Base-by-base conservation (phyloP, 2,329 filamentous ascomycete genomes). In the Phyllosticta capitalensis region DNA sequence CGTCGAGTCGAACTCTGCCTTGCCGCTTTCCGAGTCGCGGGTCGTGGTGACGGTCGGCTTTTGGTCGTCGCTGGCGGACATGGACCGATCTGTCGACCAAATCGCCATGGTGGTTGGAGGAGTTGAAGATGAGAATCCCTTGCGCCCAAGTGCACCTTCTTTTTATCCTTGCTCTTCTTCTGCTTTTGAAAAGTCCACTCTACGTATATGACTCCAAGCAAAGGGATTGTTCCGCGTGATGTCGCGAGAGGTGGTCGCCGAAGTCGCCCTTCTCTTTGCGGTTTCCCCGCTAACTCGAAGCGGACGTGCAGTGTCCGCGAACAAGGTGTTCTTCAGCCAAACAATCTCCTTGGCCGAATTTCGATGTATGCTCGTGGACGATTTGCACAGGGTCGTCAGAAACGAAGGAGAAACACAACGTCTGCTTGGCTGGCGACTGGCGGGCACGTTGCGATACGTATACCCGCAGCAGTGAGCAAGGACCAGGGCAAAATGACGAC, bases 11-110 rank as follows among this genome's bases (percentile, higher is more conserved):
- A 56, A 60, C 9, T 56, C 58, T 24, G 24, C 5, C 58, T 60
- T 60, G 19, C 55, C 55, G 19, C 50, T 53, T 51, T 58, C 55
- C 17, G 38, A 10, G 26, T 55, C 59, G 30, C 30, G 52, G 26
- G 28, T 33, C 38, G 38, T 45, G 17, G 38, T 45, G 14, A 45
- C n/a, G 17, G 30, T 38, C 14, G 38, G 12, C 38, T 45, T n/a
- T 4, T 17, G 38, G 38, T 45, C 38, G 14, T 45, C 38, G 38
- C 38, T n/a, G 2, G 38, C 38, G 14, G 38, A 45, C 38, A 14
- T 4, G 17, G 38, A 45, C 38, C 17, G 38, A n/a, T 45, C 38
- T n/a, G 14, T 45, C 17, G 38, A 45, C 38, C 38, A 45, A 14
- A 45, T 45, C 17, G 38, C 38, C 38, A 45, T 45, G 38, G 38